phyloP scores from a whole-genome alignment of 1,284 basidiomycete genomes.

The Erythrobasidium hasegawianum region DNA sequence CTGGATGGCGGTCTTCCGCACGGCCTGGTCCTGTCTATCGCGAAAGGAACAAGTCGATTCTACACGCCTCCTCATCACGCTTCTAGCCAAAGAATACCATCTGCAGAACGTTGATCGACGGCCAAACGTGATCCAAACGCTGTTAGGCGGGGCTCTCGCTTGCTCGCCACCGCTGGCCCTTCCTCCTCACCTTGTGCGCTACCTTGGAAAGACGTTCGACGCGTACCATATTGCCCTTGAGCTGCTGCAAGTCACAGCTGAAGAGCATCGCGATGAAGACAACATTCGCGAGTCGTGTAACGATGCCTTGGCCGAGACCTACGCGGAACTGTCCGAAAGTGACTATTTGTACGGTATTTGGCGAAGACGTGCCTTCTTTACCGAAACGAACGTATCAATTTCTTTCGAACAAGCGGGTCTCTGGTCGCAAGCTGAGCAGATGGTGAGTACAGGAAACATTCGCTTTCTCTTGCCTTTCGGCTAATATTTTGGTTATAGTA shows the following conservation, averaged over 20 bases:
- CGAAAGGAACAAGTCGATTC: constrained; percentile 84
- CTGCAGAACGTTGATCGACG: constrained; percentile 80
- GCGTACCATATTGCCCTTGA: constrained; percentile 92
- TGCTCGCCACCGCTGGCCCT: constrained; percentile 82
- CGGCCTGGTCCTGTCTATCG: constrained; percentile 81
- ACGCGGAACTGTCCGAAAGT: constrained; percentile 92
- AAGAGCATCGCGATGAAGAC: constrained; percentile 64
- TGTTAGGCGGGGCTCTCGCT: constrained; percentile 76
- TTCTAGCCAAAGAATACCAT: constrained; percentile 92
- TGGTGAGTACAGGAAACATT: constrained; percentile 47
- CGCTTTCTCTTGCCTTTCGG: neutral
- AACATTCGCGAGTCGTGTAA: constrained; percentile 77
- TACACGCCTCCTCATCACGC: constrained; percentile 81
- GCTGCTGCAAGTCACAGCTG: constrained; percentile 74
- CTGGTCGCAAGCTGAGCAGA: constrained; percentile 86
- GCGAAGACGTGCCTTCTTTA: constrained; percentile 79
- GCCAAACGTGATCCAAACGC: constrained; percentile 92
- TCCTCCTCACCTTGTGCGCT: constrained; percentile 93
- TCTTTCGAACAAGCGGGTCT: constrained; percentile 96
- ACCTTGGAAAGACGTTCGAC: constrained; percentile 91
- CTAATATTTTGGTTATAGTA: constrained; percentile 53
- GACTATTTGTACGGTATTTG: constrained; percentile 98
- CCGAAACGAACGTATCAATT: constrained; percentile 87
- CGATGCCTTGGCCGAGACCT: constrained; percentile 90
- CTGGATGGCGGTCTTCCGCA: constrained; percentile 87